These are phyloP conservation scores for Musa troglodytarum DNA, from an alignment of 176 grass and related monocot species.

Conservation along the genomic window DNA sequence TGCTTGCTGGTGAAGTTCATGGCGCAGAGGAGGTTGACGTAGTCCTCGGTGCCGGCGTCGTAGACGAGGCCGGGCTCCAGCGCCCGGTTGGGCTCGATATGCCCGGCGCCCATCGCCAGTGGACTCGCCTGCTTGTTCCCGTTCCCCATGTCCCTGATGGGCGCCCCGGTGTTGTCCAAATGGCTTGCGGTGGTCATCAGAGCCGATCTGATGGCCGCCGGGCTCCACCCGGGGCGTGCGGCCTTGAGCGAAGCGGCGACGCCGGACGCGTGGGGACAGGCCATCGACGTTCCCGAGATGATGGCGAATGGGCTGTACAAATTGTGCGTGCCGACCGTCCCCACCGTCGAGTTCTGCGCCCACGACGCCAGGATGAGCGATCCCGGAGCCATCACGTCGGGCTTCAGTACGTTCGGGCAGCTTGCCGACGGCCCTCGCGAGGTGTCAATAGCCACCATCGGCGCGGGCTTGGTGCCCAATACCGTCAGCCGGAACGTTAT, in stretches of 20 bases:
- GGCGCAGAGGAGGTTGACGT: slow-evolving; percentile 50
- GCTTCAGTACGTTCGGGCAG: slow-evolving; percentile 50
- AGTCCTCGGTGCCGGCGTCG: slow-evolving; percentile 45
- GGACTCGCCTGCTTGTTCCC: slow-evolving; percentile 25
- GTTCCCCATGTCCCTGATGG: slow-evolving; percentile 6
- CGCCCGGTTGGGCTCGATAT: slow-evolving; percentile 55
- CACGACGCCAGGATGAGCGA: slow-evolving; percentile 61
- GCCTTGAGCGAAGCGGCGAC: slow-evolving; percentile 41
- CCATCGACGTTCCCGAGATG: slow-evolving; percentile 68
- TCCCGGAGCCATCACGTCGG: slow-evolving; percentile 57
- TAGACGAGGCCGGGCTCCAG: slow-evolving; percentile 68
- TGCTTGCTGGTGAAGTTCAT: slow-evolving; percentile 44
- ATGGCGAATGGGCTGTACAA: slow-evolving; percentile 38
- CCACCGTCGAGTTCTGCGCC: slow-evolving; percentile 28
- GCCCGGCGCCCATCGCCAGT: slow-evolving; percentile 53
- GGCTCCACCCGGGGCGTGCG: slow-evolving; percentile 54
- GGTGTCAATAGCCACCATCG: slow-evolving; percentile 40
- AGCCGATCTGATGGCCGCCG: slow-evolving; percentile 48
- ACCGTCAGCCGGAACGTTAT: slow-evolving; percentile 26
- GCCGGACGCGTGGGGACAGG: slow-evolving; percentile 60
- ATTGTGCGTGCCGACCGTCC: slow-evolving; percentile 11
- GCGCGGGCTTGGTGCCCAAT: slow-evolving; percentile 51
- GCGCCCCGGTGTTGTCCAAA: neutral
- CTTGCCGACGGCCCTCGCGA: slow-evolving; percentile 49
- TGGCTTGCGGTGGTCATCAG: slow-evolving; percentile 54